These are phyloP conservation scores for Plenodomus biglobosus DNA, from an alignment of 2,329 filamentous ascomycete species.

Conservation along the genomic window DNA sequence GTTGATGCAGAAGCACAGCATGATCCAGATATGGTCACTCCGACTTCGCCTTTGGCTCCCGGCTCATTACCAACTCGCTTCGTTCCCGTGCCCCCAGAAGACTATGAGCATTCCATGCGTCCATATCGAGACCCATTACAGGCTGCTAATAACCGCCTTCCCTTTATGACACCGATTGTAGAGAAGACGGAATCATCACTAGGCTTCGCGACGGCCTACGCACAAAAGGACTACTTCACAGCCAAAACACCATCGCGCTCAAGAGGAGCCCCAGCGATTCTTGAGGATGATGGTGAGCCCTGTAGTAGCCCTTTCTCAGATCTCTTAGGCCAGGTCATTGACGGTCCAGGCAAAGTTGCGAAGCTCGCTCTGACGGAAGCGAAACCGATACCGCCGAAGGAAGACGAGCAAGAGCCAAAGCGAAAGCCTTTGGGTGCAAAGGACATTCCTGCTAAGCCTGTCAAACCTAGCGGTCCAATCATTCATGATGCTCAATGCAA, in stretches of 20 bases:
- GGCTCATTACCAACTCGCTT: constrained; percentile 60
- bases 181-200: constrained; percentile 92
- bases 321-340: constrained; percentile 55
- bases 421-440: constrained; percentile 26
- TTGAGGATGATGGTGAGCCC: constrained; percentile 49
- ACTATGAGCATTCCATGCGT: constrained; percentile 76
- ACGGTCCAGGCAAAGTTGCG: constrained; percentile 49
- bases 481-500: constrained; percentile 86
- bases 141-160: constrained; percentile 84
- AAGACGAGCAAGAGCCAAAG: constrained; percentile 14
- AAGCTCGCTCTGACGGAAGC: constrained; percentile 56
- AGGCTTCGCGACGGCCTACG: constrained; percentile 50
- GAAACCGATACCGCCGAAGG: constrained; percentile 32
- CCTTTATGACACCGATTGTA: constrained; percentile 98
- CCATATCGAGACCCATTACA: constrained; percentile 79
- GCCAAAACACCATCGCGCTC: constrained; percentile 77
- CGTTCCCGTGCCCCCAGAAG: constrained; percentile 79
- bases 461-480: constrained; percentile 65
- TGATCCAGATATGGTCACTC: constrained; percentile 49
- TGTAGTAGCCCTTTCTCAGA: constrained; percentile 74
- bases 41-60: constrained; percentile 47
- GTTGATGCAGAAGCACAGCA: constrained; percentile 37
- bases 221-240: constrained; percentile 61
- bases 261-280: constrained; percentile 43
- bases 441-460: constrained; percentile 43